Conservation (phyloP, 768 basidiomycete species). For the Chalciporus piperatus region DNA sequence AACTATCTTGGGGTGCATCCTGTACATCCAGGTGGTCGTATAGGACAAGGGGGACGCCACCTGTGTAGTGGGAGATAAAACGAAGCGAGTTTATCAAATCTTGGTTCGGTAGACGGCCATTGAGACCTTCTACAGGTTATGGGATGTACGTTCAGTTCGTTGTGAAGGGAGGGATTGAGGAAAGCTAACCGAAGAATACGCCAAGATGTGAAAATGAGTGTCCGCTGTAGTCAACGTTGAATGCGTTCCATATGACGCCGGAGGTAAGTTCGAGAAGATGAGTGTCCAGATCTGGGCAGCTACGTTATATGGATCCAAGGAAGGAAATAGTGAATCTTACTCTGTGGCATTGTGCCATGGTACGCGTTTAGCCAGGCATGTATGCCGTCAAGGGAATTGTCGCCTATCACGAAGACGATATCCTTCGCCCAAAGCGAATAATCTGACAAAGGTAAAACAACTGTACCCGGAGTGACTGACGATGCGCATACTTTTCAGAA, state of each 20-base stretch:
- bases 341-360: constrained; percentile 64
- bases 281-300: constrained; percentile 55
- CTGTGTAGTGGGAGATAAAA: constrained; percentile 67
- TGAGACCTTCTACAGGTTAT: constrained; percentile 73
- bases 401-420: constrained; percentile 84
- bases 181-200: constrained; percentile 81
- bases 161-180: background rate
- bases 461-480: background rate
- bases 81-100: constrained; percentile 86
- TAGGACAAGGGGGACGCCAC: constrained; percentile 72
- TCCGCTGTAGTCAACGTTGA: constrained; percentile 93
- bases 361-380: constrained; percentile 90
- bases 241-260: constrained; percentile 93
- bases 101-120: constrained; percentile 94
- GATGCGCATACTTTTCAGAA: constrained; percentile 65
- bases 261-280: constrained; percentile 64
- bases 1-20: constrained; percentile 36
- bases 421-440: constrained; percentile 96
- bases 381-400: constrained; percentile 87
- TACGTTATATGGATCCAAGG: background rate
- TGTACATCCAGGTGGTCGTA: constrained; percentile 71
- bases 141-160: background rate
- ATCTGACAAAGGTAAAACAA: constrained; percentile 39
- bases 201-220: constrained; percentile 97
- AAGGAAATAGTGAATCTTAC: constrained; percentile 39